Evolutionary conservation across 148 eudicot genomes (phyloP).

Genomic region (Diospyros kaki): DNA sequence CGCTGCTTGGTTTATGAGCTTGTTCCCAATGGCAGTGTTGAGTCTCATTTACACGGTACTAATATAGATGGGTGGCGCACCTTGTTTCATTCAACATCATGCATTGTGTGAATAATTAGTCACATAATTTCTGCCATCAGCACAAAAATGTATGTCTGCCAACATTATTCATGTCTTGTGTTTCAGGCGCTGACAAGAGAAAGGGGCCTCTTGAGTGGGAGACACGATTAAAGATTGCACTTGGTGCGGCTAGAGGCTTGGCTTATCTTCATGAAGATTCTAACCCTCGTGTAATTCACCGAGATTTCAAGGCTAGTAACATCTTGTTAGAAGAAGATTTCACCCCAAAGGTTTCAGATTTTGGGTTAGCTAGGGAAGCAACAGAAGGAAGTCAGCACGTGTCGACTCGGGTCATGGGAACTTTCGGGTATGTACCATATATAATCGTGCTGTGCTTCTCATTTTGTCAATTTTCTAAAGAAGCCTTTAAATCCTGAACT

Average conservation of each 20-base stretch:
- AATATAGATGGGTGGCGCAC: not conserved
- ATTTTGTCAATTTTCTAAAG: not conserved
- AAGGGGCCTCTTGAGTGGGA: conserved; percentile 90
- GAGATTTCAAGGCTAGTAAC: conserved; percentile 96
- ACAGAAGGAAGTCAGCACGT: conserved; percentile 95
- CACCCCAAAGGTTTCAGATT: conserved; percentile 97
- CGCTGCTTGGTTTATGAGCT: conserved; percentile 96
- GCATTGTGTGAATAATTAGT: not conserved
- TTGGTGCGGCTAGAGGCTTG: conserved; percentile 97
- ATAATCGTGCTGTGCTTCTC: conserved; percentile 3
- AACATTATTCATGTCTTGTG: not conserved
- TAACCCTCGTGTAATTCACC: conserved; percentile 96
- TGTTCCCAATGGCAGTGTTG: conserved; percentile 92
- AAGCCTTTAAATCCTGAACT: not conserved
- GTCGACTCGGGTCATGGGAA: conserved; percentile 99
- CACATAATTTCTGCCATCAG: not conserved
- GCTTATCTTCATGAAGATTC: conserved; percentile 99
- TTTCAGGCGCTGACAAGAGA: conserved; percentile 61
- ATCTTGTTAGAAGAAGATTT: conserved; percentile 87
- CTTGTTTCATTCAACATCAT: not conserved
- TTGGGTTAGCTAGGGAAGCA: conserved; percentile 99
- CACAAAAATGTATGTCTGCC: not conserved
- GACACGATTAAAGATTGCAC: conserved; percentile 92
- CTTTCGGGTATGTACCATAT: conserved; percentile 73
- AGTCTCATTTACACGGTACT: conserved; percentile 93